Evolutionary conservation across 495 filamentous ascomycete genomes (phyloP).

Genomic region (Lophium mytilinum): DNA sequence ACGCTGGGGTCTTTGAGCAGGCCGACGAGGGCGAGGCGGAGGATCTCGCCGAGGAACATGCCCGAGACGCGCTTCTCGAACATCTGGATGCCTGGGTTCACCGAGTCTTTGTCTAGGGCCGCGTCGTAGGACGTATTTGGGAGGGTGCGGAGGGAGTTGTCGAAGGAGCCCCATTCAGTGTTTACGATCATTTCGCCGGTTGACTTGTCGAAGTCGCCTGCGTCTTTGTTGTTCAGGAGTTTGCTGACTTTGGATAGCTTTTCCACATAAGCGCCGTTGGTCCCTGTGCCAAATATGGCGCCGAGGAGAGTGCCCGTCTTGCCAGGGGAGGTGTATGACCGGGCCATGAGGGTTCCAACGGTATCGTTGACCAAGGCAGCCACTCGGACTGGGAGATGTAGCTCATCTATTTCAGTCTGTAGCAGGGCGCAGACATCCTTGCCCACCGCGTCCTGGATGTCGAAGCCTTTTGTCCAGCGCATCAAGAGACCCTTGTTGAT

Average conservation of each 20-base stretch:
- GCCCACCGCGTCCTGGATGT: conserved; percentile 85
- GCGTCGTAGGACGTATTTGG: conserved; percentile 80
- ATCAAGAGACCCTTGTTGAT: conserved; percentile 91
- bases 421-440: conserved; percentile 90
- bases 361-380: conserved; percentile 96
- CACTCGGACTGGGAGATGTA: conserved; percentile 82
- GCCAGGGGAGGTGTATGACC: conserved; percentile 86
- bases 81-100: conserved; percentile 96
- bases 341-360: conserved; percentile 94
- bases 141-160: conserved; percentile 80
- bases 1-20: conserved; percentile 49
- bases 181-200: conserved; percentile 97
- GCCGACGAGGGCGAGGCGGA: conserved; percentile 64
- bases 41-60: conserved; percentile 96
- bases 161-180: conserved; percentile 97
- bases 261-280: conserved; percentile 89
- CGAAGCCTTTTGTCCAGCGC: conserved; percentile 97
- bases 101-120: conserved; percentile 65
- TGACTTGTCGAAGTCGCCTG: conserved; percentile 57
- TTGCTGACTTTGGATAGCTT: conserved; percentile 62
- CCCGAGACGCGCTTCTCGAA: conserved; percentile 97
- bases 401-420: conserved; percentile 81
- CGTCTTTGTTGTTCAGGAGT: conserved; percentile 44
- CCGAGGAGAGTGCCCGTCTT: conserved; percentile 81
- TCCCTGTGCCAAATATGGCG: conserved; percentile 90